These are phyloP conservation scores for Cenchrus fungigraminus DNA, from an alignment of 176 grass and related monocot genomes.

Conservation along the genomic window DNA sequence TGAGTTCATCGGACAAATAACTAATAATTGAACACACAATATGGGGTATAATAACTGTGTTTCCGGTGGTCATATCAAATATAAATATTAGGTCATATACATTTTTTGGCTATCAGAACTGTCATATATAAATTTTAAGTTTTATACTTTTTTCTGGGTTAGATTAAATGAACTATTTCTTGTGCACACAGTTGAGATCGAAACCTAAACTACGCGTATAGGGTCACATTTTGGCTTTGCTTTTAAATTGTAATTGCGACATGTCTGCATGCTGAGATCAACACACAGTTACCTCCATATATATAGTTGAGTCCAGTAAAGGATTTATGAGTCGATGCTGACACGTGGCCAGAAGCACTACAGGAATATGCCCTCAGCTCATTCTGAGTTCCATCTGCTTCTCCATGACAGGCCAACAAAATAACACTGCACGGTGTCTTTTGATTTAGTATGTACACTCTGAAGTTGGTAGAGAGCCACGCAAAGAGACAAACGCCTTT, in stretches of 20 bases:
- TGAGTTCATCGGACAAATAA: background rate
- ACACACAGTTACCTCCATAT: background rate
- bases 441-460: constrained; percentile 24
- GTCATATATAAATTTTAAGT: background rate
- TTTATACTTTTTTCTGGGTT: background rate
- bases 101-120: constrained; percentile 15
- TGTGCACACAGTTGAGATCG: background rate
- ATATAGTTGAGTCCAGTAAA: background rate
- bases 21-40: constrained; percentile 23
- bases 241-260: background rate
- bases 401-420: constrained; percentile 30
- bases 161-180: constrained; percentile 8
- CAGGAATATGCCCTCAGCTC: constrained; percentile 45
- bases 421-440: constrained; percentile 18
- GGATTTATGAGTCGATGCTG: constrained; percentile 33
- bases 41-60: constrained; percentile 14
- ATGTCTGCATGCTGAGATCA: constrained; percentile 5
- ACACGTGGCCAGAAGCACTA: constrained; percentile 35
- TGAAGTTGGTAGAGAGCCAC: constrained; percentile 37
- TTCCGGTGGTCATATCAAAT: constrained; percentile 22
- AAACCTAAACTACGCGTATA: constrained; percentile 20
- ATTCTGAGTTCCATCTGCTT: constrained; percentile 29
- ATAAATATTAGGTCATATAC: constrained; percentile 14
- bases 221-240: background rate
- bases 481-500: constrained; percentile 37